Percentiles rank a stretch among this genome's conserved stretches.
These are phyloP conservation scores for Rugosomyces carneus DNA, from an alignment of 1,284 basidiomycete species.

Conservation along the genomic window DNA sequence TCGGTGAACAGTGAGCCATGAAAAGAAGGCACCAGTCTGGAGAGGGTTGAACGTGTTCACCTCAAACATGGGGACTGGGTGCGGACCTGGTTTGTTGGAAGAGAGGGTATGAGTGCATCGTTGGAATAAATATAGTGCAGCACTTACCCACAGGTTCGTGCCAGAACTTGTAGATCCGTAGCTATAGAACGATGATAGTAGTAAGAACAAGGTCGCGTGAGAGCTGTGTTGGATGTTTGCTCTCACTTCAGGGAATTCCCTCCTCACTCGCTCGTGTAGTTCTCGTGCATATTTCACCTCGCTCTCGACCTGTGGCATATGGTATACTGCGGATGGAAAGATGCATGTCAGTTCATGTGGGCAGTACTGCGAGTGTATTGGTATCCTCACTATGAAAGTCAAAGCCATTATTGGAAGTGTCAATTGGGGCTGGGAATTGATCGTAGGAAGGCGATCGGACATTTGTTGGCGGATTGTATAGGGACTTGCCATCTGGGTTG, in stretches of 20 bases:
- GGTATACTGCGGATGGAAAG: conserved; percentile 55
- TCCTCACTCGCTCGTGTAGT: conserved; percentile 55
- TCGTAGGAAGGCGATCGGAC: conserved; percentile 44
- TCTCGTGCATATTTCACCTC: conserved; percentile 49
- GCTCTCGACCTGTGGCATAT: conserved; percentile 40
- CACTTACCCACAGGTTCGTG: conserved; percentile 53
- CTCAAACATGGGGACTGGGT: conserved; percentile 66
- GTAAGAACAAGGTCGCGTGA: not conserved
- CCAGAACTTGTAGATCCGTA: conserved; percentile 60
- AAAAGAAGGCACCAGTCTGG: conserved; percentile 60
- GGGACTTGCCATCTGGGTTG: conserved; percentile 55
- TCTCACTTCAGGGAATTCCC: conserved; percentile 69
- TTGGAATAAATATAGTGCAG: not conserved
- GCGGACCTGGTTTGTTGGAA: conserved; percentile 38
- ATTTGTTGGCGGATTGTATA: conserved; percentile 38
- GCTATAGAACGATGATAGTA: conserved; percentile 27
- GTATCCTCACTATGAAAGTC: conserved; percentile 57
- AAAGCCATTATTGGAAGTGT: conserved; percentile 49
- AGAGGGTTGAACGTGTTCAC: conserved; percentile 61
- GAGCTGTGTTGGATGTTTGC: not conserved
- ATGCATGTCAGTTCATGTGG: not conserved
- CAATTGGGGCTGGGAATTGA: conserved; percentile 48
- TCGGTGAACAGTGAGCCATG: conserved; percentile 58
- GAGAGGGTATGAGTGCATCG: no score
- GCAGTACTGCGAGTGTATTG: not conserved